These are phyloP conservation scores for Fusarium nurragi DNA, from an alignment of 2,329 filamentous ascomycete genomes.

Conservation along the genomic window DNA sequence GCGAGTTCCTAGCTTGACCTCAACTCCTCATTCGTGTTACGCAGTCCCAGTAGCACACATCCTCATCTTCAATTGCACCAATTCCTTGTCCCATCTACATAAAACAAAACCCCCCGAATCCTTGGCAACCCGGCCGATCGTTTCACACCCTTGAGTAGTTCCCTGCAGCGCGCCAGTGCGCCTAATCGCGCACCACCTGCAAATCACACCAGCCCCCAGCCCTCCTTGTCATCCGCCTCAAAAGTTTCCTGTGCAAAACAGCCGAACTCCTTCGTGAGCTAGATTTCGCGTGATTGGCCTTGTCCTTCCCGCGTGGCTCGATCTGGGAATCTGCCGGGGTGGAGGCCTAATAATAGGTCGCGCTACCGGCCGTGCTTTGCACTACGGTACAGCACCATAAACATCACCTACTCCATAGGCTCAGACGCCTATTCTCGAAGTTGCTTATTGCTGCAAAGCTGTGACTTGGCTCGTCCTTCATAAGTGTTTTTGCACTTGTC, in stretches of 20 bases:
- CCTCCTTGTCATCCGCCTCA: conserved; percentile 29
- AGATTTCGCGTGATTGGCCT: conserved; percentile 20
- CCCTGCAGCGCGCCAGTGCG: conserved; percentile 40
- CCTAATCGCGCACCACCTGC: conserved; percentile 40
- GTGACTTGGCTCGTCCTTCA: conserved; percentile 4
- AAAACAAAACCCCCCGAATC: conserved; percentile 10
- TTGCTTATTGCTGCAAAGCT: conserved; percentile 36
- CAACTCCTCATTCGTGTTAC: background rate
- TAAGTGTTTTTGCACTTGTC: conserved; percentile 21
- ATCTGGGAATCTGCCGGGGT: conserved; percentile 26
- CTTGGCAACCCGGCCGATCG: conserved; percentile 21
- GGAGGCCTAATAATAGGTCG: conserved; percentile 36
- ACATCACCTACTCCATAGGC: conserved; percentile 10
- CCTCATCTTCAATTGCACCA: background rate
- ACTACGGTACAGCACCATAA: background rate
- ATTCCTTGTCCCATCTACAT: background rate
- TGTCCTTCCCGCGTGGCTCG: conserved; percentile 20
- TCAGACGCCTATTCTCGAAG: conserved; percentile 22
- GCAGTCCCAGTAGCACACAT: background rate
- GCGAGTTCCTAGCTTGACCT: background rate
- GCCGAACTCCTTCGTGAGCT: conserved; percentile 14
- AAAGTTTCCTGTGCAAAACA: conserved; percentile 17
- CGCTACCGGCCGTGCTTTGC: conserved; percentile 12
- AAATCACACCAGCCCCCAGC: conserved; percentile 34
- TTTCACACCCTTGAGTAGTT: conserved; percentile 26